phyloP scores from a whole-genome alignment of 768 basidiomycete genomes.

The Krasilnikovozyma curviuscula region DNA sequence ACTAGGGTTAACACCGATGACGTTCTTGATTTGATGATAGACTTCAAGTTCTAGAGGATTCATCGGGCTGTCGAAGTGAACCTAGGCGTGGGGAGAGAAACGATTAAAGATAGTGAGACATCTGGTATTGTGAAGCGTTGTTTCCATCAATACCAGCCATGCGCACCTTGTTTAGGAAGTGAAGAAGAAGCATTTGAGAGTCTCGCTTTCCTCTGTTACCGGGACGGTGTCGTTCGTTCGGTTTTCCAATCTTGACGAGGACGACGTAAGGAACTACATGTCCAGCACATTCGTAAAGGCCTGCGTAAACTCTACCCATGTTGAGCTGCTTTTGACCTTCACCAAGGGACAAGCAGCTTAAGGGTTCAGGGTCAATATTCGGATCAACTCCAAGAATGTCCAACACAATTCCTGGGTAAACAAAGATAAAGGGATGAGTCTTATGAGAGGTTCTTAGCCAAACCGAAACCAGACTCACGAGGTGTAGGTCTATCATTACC shows the following conservation, averaged over 20 bases:
- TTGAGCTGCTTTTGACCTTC: constrained; percentile 93
- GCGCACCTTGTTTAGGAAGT: constrained; percentile 87
- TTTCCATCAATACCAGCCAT: not conserved
- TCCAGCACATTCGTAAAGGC: constrained; percentile 77
- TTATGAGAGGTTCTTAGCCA: too few relatives aligned
- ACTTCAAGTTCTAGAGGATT: constrained; percentile 92
- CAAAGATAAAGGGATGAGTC: too few relatives aligned
- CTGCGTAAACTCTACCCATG: constrained; percentile 85
- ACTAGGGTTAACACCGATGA: constrained; percentile 94
- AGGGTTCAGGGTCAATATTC: constrained; percentile 78
- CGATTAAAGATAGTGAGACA: not conserved
- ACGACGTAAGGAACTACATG: constrained; percentile 66
- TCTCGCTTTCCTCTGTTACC: constrained; percentile 98
- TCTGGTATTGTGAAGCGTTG: not conserved
- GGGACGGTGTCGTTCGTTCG: constrained; percentile 74
- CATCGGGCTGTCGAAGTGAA: constrained; percentile 93
- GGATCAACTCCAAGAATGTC: constrained; percentile 91
- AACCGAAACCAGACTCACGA: too few relatives aligned
- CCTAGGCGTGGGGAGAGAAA: constrained; percentile 32
- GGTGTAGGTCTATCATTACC: constrained; percentile 94
- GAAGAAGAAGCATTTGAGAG: constrained; percentile 88
- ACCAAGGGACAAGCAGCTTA: constrained; percentile 82
- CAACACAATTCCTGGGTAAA: constrained; percentile 84
- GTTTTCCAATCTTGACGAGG: constrained; percentile 88
- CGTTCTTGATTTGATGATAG: constrained; percentile 98